Evolutionary conservation across 2,329 filamentous ascomycete genomes (phyloP), one percentile per base, ranked within the genome.

Genomic region (Neoarthrinium moseri): DNA sequence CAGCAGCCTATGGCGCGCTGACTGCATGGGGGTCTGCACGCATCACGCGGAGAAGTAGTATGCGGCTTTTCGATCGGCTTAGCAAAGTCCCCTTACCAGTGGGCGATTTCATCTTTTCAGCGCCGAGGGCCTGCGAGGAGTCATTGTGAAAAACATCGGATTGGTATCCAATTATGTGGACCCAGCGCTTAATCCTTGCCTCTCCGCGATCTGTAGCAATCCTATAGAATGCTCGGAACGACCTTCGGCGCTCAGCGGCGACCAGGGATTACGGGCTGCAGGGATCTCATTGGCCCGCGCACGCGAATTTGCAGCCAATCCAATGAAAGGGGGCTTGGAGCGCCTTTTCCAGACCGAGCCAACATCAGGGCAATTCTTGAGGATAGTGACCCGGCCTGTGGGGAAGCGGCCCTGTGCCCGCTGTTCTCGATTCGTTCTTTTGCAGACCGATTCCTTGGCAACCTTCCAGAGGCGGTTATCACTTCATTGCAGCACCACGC

Each of bases 401-500:
- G n/a, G n/a, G n/a, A n/a, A n/a, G n/a, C n/a, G n/a, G n/a, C n/a
- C n/a, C n/a, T n/a, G n/a, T n/a, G n/a, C n/a, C 20, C 13, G 22
- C 10, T 37, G 35, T 18, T 22, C 20, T 21, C 18, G 35, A 37
- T 37, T 37, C 35, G 35, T 22, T 37, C 8, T 17, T 34, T 15
- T 12, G 32, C 18, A 12, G 10, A 6, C n/a, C 18, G 8, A 15
- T 6, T 8, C n/a, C 32, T 34, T 17, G 8, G 35, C 35, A 23
- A 21, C 35, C 10, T 37, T 37, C 35, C 35, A 37, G 35, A 37
- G 35, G 35, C 35, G 35, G 35, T n/a, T 37, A 37, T 37, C 35
- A 37, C 35, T 18, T 22, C 35, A n/a, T 18, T 37, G 35, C 35
- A 2, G 35, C n/a, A n/a, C 22, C 35, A 37, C 18, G 35, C 13